Evolutionary conservation across 164 flowering plant species (phyloP).

Genomic region (Vitis amurensis): DNA sequence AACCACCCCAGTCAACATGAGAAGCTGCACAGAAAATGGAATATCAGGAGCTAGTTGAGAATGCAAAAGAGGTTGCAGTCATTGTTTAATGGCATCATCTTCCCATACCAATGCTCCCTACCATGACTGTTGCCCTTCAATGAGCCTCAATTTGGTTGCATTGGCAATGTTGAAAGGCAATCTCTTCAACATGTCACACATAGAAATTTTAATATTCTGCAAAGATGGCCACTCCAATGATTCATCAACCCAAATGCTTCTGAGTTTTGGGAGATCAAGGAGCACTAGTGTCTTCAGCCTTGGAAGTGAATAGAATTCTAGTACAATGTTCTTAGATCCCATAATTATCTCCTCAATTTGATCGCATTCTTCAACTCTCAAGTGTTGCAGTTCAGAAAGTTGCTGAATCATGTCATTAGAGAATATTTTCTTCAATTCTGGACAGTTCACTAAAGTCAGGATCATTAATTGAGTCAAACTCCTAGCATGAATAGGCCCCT

Average conservation of each 20-base stretch:
- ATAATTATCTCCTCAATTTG: conserved; percentile 9
- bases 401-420: conserved; percentile 4
- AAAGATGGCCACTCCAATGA: conserved; percentile 11
- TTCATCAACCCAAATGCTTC: not conserved
- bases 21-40: too few species aligned
- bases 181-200: not conserved
- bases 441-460: conserved; percentile 3
- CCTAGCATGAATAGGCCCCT: conserved; percentile 3
- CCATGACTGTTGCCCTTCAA: conserved; percentile 9
- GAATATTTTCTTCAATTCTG: conserved; percentile 5
- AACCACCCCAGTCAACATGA: too few species aligned
- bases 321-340: not conserved
- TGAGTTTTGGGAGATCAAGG: conserved; percentile 2
- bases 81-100: not conserved
- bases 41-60: too few species aligned
- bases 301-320: not conserved
- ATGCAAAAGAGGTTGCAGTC: too few species aligned
- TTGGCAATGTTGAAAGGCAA: conserved; percentile 7
- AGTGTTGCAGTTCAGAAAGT: conserved; percentile 1
- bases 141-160: conserved; percentile 3
- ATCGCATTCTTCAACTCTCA: conserved; percentile 10
- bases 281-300: conserved; percentile 10
- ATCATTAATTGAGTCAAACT: conserved; percentile 1
- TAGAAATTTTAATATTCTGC: conserved; percentile 1
- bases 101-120: conserved; percentile 9